phyloP scores from a whole-genome alignment of 352 stramenopile genomes.

The Thraustochytrium striatum region DNA sequence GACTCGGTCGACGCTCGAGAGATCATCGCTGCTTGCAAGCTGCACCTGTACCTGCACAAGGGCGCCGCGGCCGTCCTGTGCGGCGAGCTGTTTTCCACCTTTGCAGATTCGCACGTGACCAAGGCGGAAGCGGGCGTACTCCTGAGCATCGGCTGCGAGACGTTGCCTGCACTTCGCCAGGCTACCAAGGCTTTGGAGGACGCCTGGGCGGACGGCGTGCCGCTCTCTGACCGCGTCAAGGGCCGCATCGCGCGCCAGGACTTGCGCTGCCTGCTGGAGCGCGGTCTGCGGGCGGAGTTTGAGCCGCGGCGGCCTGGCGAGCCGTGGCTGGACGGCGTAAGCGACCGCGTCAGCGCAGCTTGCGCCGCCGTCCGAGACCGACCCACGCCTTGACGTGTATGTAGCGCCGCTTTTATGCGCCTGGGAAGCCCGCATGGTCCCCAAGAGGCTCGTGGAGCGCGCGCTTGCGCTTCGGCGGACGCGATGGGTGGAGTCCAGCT shows the following conservation, averaged over 20 bases:
- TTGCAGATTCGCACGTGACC: background rate
- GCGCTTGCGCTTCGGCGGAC: background rate
- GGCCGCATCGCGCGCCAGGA: constrained; percentile 12
- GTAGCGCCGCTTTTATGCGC: background rate
- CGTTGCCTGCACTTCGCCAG: background rate
- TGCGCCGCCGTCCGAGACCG: no score
- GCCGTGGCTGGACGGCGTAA: no score
- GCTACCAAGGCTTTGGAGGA: background rate
- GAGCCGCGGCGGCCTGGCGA: background rate
- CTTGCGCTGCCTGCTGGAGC: background rate
- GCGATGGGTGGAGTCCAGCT: background rate
- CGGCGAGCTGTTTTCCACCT: constrained; percentile 12
- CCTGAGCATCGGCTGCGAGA: background rate
- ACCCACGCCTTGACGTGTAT: no score
- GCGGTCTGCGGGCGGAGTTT: background rate
- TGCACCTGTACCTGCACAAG: background rate
- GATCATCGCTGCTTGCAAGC: background rate
- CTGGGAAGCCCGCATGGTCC: background rate
- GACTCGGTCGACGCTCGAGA: constrained; percentile 16
- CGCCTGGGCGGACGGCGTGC: background rate
- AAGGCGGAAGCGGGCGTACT: background rate
- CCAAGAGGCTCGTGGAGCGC: background rate
- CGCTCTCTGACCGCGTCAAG: constrained; percentile 31
- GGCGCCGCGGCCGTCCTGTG: background rate
- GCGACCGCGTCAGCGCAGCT: no score